Evolutionary conservation across 805 yeast species (phyloP), one percentile per base, ranked within the genome.

Genomic region (Vanderwaltozyma verrucispora): DNA sequence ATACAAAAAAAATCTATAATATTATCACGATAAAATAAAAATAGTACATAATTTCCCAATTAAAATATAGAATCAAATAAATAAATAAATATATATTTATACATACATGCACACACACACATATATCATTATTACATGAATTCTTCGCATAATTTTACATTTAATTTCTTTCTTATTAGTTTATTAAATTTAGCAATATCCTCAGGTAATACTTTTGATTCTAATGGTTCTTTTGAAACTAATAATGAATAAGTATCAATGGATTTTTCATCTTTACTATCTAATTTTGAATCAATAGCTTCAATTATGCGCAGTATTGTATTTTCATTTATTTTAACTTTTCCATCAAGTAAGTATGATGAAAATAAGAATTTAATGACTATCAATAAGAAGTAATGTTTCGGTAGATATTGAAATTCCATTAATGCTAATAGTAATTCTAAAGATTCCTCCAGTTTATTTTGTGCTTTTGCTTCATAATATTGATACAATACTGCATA

Each of bases 401-500:
- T 40, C 12, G 62, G 63, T 30, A 58, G 35, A 38, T 49, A 53
- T 15, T 45, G 48, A 38, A 56, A 56, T 19, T 50, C 48, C n/a
- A 58, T 35, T 17, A 58, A 39, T 9, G 43, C 33, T 18, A 52
- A 23, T 23, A 58, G 38, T 14, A 48, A 43, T n/a, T 40, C 31
- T n/a, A 54, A 34, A 10, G 58, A 50, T 25, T 42, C 35, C 2
- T 39, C 36, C 48, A 46, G 49, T 1, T 61, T 52, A 5, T 60
- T 56, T 7, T 48, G 39, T 5, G 41, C 34, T 37, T 54, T 46
- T 8, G 62, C 53, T 14, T 59, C 57, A 51, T 69, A 69, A 47
- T 72, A 75, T 42, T 69, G 69, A 41, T 65, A 64, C 18, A 82
- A 61, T 0, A 79, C 72, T 2, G 80, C 86, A 52, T 80, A 77